Evolutionary conservation across 1,139 yeast species (phyloP).

Genomic region (Candida anutae): DNA sequence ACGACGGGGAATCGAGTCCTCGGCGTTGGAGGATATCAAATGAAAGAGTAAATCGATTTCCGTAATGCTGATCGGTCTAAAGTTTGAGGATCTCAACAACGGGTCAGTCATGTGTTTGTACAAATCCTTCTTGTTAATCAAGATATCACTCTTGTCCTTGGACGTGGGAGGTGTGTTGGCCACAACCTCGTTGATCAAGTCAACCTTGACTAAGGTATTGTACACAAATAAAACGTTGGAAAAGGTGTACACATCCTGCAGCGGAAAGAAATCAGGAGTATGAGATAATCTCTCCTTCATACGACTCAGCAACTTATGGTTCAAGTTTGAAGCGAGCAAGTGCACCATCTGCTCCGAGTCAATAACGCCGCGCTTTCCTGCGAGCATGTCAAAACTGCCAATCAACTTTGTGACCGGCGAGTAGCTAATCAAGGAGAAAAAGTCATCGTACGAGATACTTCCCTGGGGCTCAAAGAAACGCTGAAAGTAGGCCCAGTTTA

Average conservation of each 20-base stretch:
- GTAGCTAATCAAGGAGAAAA: constrained; percentile 34
- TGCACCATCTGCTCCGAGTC: constrained; percentile 24
- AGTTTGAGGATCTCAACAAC: constrained; percentile 45
- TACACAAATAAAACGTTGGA: constrained; percentile 37
- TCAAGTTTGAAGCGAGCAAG: constrained; percentile 31
- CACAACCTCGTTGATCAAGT: constrained; percentile 51
- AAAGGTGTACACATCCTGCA: constrained; percentile 29
- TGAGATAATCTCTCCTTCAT: constrained; percentile 28
- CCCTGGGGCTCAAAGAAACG: constrained; percentile 37
- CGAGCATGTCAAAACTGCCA: constrained; percentile 35
- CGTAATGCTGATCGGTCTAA: constrained; percentile 37
- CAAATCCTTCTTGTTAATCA: constrained; percentile 36
- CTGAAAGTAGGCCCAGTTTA: constrained; percentile 40
- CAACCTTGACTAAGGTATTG: constrained; percentile 37
- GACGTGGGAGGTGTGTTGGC: constrained; percentile 47
- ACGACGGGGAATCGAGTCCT: constrained; percentile 43
- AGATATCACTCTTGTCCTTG: constrained; percentile 36
- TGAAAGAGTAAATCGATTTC: constrained; percentile 41
- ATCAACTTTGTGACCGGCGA: constrained; percentile 41
- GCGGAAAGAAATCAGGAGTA: constrained; percentile 32
- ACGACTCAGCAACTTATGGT: constrained; percentile 34
- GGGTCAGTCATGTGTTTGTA: constrained; percentile 43
- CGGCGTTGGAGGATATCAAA: constrained; percentile 36
- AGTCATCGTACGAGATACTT: constrained; percentile 30
- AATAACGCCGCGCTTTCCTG: constrained; percentile 29